phyloP scores from a whole-genome alignment of 2,329 filamentous ascomycete species.

The Decorospora gaudefroyi region DNA sequence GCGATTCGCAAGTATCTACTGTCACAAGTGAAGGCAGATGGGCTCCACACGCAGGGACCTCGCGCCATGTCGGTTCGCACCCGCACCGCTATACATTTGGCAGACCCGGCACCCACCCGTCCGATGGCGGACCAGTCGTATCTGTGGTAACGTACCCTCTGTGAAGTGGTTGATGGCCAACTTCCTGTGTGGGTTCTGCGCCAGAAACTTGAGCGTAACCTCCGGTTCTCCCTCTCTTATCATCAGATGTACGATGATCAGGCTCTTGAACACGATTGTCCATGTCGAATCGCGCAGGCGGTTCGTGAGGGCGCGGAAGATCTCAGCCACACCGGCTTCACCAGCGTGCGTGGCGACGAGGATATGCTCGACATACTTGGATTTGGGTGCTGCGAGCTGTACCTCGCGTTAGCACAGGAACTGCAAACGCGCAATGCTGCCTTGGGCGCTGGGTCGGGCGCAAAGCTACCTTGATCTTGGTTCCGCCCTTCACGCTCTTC shows the following conservation, averaged over 20 bases:
- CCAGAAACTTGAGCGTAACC: slow-evolving; percentile 81
- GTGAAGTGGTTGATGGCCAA: slow-evolving; percentile 89
- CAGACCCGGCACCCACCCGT: slow-evolving; percentile 2
- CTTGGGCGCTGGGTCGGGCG: slow-evolving; percentile 4
- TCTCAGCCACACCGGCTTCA: slow-evolving; percentile 91
- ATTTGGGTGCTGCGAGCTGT: slow-evolving; percentile 92
- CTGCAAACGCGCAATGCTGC: slow-evolving; percentile 17
- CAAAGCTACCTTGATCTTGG: slow-evolving; percentile 82
- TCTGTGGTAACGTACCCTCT: slow-evolving; percentile 68
- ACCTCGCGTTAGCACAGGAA: slow-evolving; percentile 21
- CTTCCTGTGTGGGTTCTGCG: slow-evolving; percentile 74
- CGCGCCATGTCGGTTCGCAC: slow-evolving; percentile 1
- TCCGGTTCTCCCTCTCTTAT: slow-evolving; percentile 92
- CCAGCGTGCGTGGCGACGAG: slow-evolving; percentile 92
- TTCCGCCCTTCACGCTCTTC: slow-evolving; percentile 98
- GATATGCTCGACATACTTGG: slow-evolving; percentile 99
- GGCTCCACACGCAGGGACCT: slow-evolving; percentile 3
- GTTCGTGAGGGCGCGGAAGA: slow-evolving; percentile 89
- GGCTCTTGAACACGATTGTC: slow-evolving; percentile 98
- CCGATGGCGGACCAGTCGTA: not conserved
- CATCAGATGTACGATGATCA: slow-evolving; percentile 97
- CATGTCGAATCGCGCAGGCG: slow-evolving; percentile 93
- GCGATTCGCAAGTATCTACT: slow-evolving; percentile 21
- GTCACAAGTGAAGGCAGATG: not conserved
- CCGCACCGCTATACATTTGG: slow-evolving; percentile 3